Evolutionary conservation across 441 rosid species (phyloP), one percentile per base, ranked within the genome.

Genomic region (Erodium texanum): DNA sequence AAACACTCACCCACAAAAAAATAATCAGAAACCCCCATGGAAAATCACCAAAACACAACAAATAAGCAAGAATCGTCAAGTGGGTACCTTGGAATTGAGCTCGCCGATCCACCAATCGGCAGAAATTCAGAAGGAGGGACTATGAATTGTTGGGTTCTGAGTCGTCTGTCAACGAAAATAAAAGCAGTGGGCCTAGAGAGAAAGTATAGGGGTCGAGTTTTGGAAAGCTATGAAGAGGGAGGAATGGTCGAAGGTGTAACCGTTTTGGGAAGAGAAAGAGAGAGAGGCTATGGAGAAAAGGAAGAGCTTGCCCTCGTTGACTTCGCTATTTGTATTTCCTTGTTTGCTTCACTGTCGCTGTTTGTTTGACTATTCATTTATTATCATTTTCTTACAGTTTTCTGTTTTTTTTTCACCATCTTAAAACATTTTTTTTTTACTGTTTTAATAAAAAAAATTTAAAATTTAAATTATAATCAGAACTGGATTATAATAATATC

Each of bases 221-320:
- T 23, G 7, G 3, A 3, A 32, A 32, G 36, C 36, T 32, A 32
- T 32, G 36, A 20, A 20, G 48, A 67, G 24, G 63, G 34, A 27
- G 54, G 19, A 62, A 67, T 50, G 32, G 45, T 54, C 43, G 66
- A 16, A 66, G 32, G 67, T 62, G 24, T 66, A 43, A 66, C 68
- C 45, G 50, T 66, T 66, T 43, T 36, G 65, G 34, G 24, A 45
- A 32, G 19, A 16, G n/a, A 19, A n/a, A 24, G 70, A 65, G 36
- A 48, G 59, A 54, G 61, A 54, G 66, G 36, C 2, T n/a, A n/a
- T 32, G 36, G 6, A 0, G 6, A 32, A 32, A 32, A 1, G 36
- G 36, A 3, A 56, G 50, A 66, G 75, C 76, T 32, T 75, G 70
- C 67, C 65, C 80, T 75, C 66, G 64, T 77, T 82, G 85, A 82